Base-by-base conservation (phyloP, 1,284 basidiomycete species). In the Irpex sp. region DNA sequence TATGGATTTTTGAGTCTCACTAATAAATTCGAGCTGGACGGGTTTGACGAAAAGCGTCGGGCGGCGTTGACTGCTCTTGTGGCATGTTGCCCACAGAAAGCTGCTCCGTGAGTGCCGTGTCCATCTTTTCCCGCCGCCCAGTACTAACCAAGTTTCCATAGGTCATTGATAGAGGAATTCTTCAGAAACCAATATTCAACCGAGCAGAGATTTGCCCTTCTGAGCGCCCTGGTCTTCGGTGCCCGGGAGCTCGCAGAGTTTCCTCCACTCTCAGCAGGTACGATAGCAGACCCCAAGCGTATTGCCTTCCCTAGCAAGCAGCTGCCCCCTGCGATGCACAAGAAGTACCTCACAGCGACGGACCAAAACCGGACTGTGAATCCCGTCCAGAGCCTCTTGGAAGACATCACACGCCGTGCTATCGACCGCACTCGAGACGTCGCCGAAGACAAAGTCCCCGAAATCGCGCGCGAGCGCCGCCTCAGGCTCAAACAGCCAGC, bases 111-210 rank as follows among this genome's bases (percentile, higher is more conserved):
- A 3, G 49, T 4, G 3, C 8, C 0, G 49, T 74, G 92, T 85
- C 48, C 55, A n/a, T 17, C 9, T 17, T 57, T 65, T 31, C 51
- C 13, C n/a, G 13, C 17, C 61, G 60, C 6, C 37, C 47, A 26
- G 26, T 38, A 13, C 58, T 64, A 5, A 62, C 44, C 4, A 60
- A 21, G 13, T 52, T 44, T 36, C 31, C 59, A 1, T 71, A 96
- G 94, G 3, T 83, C 85, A 57, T 79, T 97, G n/a, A 88, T 92
- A 55, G 94, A 98, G 72, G 93, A 97, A 71, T 94, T 95, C 75
- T 98, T 98, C 78, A 88, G 89, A 65, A 91, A 92, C 58, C 93
- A 96, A 68, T 98, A 97, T 75, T 95, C 95, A 0, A 85, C 86
- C 4, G 84, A 87, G 21, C 95, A 98, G 71, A 88, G 96, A 9